These are phyloP conservation scores for Myxozyma vanderwaltii DNA, from an alignment of 805 yeast genomes.

Conservation along the genomic window DNA sequence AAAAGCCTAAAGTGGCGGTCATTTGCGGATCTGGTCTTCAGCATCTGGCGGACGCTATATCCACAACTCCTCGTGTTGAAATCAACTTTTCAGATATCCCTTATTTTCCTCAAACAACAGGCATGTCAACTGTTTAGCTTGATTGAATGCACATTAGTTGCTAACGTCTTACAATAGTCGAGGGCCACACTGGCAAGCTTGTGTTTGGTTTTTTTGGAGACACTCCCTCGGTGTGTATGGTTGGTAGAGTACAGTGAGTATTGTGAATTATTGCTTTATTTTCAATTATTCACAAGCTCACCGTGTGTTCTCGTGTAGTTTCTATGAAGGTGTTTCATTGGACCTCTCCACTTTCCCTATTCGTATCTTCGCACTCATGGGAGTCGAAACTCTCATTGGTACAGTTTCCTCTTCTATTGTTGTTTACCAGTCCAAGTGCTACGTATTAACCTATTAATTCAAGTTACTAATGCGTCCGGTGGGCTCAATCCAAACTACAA, in stretches of 20 bases:
- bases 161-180: constrained; percentile 48
- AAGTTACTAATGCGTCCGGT: constrained; percentile 90
- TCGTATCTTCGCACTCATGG: constrained; percentile 68
- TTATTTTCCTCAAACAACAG: constrained; percentile 73
- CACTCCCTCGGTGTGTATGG: constrained; percentile 88
- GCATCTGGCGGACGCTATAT: constrained; percentile 65
- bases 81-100: constrained; percentile 73
- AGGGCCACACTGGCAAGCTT: constrained; percentile 85
- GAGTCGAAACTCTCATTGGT: constrained; percentile 64
- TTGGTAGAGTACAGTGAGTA: constrained; percentile 75
- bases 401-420: not conserved
- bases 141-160: not conserved
- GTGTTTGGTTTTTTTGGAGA: constrained; percentile 76
- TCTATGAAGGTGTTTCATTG: constrained; percentile 86
- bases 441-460: not conserved
- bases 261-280: not conserved
- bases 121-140: constrained; percentile 19
- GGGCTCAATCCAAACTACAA: constrained; percentile 67
- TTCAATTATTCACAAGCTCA: not conserved
- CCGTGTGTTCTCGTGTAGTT: constrained; percentile 14
- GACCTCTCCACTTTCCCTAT: constrained; percentile 83
- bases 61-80: constrained; percentile 45
- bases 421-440: not conserved
- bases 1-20: constrained; percentile 65
- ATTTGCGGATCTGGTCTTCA: constrained; percentile 96